Evolutionary conservation across 306 rosid species (phyloP), one percentile per base, ranked within the genome.

Genomic region (Parietaria judaica): DNA sequence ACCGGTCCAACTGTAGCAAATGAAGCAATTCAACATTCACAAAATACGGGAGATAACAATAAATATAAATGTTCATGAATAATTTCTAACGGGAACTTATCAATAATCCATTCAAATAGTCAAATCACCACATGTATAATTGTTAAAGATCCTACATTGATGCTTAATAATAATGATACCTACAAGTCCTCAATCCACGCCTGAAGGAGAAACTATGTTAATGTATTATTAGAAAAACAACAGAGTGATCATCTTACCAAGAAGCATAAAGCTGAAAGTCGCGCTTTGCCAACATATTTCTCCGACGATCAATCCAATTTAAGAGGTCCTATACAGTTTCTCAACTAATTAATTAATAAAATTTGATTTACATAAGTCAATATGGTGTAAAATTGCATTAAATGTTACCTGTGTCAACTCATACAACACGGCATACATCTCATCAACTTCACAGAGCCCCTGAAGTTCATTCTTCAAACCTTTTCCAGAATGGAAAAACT

Each of bases 251-350:
- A 68, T 66, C 87, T 79, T 74, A 91, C 98, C 92, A 85, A 17
- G 96, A 81, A 55, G 83, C 86, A 53, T 81, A 79, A 71, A 81
- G 92, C 76, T 88, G 98, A 78, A 87, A 91, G 56, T 85, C 98
- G 57, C 82, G 95, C 61, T 83, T 91, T 56, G 82, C 92, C 47
- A 87, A 76, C 36, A 70, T 78, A 43, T 60, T 69, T 75, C 83
- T 91, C 75, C 74, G 83, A 54, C 58, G 82, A 45, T 80, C 83
- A 65, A 91, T 87, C 98, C 98, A 91, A 77, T 89, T 91, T 63
- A 78, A 61, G 64, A 91, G 89, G 70, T 85, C 98, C 98, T 91
- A 49, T 49, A 66, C 41, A 70, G 48, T 59, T 62, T 63, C 52
- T 63, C 58, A 57, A 72, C 35, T 63, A 56, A 47, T 45, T 58